Base-by-base conservation (phyloP, 225 moss, liverwort and hornwort species). In the Anthoceros angustus region DNA sequence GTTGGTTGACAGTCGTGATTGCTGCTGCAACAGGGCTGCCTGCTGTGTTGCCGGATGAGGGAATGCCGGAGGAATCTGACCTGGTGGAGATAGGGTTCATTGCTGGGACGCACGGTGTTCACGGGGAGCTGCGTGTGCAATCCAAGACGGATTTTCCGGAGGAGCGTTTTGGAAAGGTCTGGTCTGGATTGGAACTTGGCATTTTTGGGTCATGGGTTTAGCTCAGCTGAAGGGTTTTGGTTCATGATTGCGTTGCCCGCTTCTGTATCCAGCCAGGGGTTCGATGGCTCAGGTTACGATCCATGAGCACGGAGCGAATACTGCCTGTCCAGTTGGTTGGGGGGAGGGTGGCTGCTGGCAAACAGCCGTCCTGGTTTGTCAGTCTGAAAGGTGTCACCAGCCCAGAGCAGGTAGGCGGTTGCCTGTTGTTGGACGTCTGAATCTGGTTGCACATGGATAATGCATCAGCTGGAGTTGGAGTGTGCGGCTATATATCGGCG, bases 331-430 rank as follows among this genome's bases (percentile, higher is more conserved):
- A 98, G 81, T 85, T 98, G 50, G 62, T 91, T 61, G 75, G 82
- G 69, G 95, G 95, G 71, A 82, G 95, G 46, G 83, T 73, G 69
- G 82, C 72, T 21, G 66, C 76, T 18, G 95, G 95, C 66, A 91
- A 89, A 64, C 86, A 86, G 68, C 74, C 95, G 24, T 91, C 95
- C 46, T 98, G 95, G 95, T 86, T 98, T 21, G 77, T 98, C 64
- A 87, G 82, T 61, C 69, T 98, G 0, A 80, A 84, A 64, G 84
- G 82, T 48, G 72, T 88, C 61, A 79, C 83, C 73, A 85, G 83
- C 40, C 76, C 68, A 42, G 95, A 98, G 68, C 77, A 87, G 94
- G 93, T 88, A 70, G 24, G 16, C 24, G 5, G 15, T 18, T 42
- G 18, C 12, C 10, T 40, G 5, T 42, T 61, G 46, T 45, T 63